Conservation (phyloP, 805 yeast genomes). For the Candida ipomoeae region DNA sequence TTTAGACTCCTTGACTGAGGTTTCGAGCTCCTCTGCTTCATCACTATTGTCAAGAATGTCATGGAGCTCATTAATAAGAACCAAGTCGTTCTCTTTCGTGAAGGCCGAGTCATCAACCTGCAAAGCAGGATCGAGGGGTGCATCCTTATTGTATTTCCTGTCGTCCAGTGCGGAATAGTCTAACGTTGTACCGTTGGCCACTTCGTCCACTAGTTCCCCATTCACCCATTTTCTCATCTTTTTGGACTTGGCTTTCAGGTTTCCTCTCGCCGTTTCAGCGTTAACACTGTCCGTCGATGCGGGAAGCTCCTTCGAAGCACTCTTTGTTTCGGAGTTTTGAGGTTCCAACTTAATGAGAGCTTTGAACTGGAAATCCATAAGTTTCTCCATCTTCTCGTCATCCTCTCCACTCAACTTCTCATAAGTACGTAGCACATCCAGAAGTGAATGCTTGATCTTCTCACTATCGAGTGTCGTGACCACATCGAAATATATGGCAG, state of each 20-base stretch:
- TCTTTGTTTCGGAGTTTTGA: no score
- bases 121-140: constrained; percentile 1
- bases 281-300: not conserved
- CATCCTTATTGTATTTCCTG: constrained; percentile 13
- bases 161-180: constrained; percentile 27
- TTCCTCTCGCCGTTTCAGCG: constrained; percentile 5
- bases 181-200: constrained; percentile 19
- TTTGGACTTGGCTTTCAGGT: constrained; percentile 8
- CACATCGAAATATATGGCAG: constrained; percentile 36
- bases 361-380: constrained; percentile 37
- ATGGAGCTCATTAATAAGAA: constrained; percentile 37
- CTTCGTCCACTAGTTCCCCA: constrained; percentile 32
- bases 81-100: constrained; percentile 34
- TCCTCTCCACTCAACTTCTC: constrained; percentile 25
- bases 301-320: no score
- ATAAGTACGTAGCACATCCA: constrained; percentile 32
- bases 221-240: constrained; percentile 45
- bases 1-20: not conserved
- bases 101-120: constrained; percentile 30
- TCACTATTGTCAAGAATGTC: constrained; percentile 33
- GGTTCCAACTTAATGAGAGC: constrained; percentile 32
- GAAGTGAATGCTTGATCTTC: constrained; percentile 29
- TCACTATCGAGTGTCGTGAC: constrained; percentile 39
- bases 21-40: constrained; percentile 22
- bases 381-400: constrained; percentile 25